Evolutionary conservation across 2,329 filamentous ascomycete species (phyloP), one percentile per base, ranked within the genome.

Genomic region (Nannizziopsis barbatae): DNA sequence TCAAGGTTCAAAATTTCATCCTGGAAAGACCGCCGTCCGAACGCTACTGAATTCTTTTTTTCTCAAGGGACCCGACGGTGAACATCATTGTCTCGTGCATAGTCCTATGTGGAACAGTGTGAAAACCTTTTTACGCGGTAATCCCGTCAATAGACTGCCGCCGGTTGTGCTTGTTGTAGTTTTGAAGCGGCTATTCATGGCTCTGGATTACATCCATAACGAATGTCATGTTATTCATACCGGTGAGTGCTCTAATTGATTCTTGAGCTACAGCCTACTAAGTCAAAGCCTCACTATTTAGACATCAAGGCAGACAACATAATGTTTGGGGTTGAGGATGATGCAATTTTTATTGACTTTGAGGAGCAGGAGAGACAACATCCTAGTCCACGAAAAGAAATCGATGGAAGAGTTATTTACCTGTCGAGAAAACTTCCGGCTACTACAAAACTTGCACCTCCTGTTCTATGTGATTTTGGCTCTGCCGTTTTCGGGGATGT

Each of bases 131-230:
- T 31, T 53, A 14, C 49, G 42, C 36, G 50, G 52, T 12, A 53
- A 52, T 20, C 52, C 52, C 30, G 35, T 53, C 33, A 22, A 42
- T 11, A 53, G 50, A 22, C 32, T 53, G 22, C 52, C 52, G 42
- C 42, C 47, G 18, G 38, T 43, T 22, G 43, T 53, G n/a, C 31
- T 53, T 27, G 44, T 43, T 36, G 20, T 40, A 27, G 50, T 50
- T 14, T 44, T 52, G 15, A 32, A 47, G 41, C 45, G 43, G 20
- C 43, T 52, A 11, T 46, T 51, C 46, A 40, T 52, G 37, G 51
- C 47, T 32, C 37, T 35, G 3, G 59, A 65, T 5, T 62, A 68
- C 36, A 55, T 69, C 1, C 69, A 72, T 72, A 72, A 54, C 55
- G 70, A 40, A 60, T 65, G 1, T 68, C 68, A 0, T 69, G 50